Conservation (phyloP, 2,329 filamentous ascomycete genomes). For the Bipolaris zeicola region DNA sequence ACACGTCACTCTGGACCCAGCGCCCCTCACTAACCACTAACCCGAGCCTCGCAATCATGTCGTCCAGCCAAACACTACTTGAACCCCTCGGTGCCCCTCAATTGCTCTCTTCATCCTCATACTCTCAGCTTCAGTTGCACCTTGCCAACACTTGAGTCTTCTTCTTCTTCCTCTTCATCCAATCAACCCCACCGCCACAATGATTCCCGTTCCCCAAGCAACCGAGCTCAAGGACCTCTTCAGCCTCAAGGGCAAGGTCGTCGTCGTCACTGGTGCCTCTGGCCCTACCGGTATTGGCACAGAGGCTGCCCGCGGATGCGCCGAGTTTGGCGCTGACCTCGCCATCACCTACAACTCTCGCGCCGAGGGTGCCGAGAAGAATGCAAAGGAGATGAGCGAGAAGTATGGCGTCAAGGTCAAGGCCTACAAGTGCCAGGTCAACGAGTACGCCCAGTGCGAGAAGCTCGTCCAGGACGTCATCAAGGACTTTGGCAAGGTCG, state of each 20-base stretch:
- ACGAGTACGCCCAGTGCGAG: constrained; percentile 62
- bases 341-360: constrained; percentile 71
- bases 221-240: constrained; percentile 63
- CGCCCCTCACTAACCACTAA: constrained; percentile 39
- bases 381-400: constrained; percentile 64
- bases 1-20: constrained; percentile 37
- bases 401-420: constrained; percentile 69
- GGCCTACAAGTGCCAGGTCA: constrained; percentile 69
- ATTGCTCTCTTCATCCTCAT: constrained; percentile 13
- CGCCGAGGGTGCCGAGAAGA: constrained; percentile 66
- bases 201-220: constrained; percentile 59
- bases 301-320: constrained; percentile 68
- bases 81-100: constrained; percentile 36
- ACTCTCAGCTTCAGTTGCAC: constrained; percentile 20
- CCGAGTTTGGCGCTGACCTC: constrained; percentile 67
- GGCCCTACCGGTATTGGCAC: constrained; percentile 72
- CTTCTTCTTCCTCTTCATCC: neutral
- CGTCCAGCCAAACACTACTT: constrained; percentile 37
- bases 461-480: constrained; percentile 64
- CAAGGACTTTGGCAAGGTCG: constrained; percentile 72
- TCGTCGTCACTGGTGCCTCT: constrained; percentile 59
- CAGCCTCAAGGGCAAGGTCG: constrained; percentile 60
- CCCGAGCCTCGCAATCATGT: constrained; percentile 28
- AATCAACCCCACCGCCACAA: constrained; percentile 48
- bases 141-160: neutral